These are phyloP conservation scores for Ceratocystis diversiconidia DNA, from an alignment of 2,329 filamentous ascomycete genomes.

Conservation along the genomic window DNA sequence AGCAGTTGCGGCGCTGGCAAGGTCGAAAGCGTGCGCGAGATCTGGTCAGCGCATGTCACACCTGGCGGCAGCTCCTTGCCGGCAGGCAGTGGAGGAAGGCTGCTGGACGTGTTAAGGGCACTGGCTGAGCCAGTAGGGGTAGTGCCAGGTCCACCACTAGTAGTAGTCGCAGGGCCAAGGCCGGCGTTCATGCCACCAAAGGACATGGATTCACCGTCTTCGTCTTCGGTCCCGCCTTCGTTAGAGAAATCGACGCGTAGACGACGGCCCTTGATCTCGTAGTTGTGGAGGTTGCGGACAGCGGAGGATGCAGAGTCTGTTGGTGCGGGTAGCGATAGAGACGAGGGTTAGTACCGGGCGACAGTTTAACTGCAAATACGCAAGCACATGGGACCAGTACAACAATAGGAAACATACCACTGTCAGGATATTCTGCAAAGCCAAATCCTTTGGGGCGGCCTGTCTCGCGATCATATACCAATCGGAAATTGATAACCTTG, in stretches of 20 bases:
- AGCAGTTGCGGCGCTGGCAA: conserved; percentile 79
- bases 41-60: conserved; percentile 74
- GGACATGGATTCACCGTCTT: conserved; percentile 29
- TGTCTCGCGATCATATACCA: conserved; percentile 92
- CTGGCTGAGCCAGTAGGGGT: conserved; percentile 26
- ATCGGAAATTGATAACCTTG: conserved; percentile 73
- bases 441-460: conserved; percentile 92
- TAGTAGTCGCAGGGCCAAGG: conserved; percentile 23
- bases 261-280: conserved; percentile 89
- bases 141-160: conserved; percentile 21
- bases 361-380: background rate
- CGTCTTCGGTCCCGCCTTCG: conserved; percentile 62
- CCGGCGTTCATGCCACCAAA: conserved; percentile 12
- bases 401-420: conserved; percentile 39
- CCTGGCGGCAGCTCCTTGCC: conserved; percentile 74
- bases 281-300: conserved; percentile 87
- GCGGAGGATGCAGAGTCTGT: conserved; percentile 73
- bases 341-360: background rate
- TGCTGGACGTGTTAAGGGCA: conserved; percentile 30
- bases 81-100: conserved; percentile 64
- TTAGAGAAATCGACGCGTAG: conserved; percentile 93
- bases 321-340: conserved; percentile 10
- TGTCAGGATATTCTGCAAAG: conserved; percentile 89
- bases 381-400: no score
- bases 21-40: conserved; percentile 77